These are phyloP conservation scores for Arthrobotrys iridis DNA, from an alignment of 2,329 filamentous ascomycete species.

Conservation along the genomic window DNA sequence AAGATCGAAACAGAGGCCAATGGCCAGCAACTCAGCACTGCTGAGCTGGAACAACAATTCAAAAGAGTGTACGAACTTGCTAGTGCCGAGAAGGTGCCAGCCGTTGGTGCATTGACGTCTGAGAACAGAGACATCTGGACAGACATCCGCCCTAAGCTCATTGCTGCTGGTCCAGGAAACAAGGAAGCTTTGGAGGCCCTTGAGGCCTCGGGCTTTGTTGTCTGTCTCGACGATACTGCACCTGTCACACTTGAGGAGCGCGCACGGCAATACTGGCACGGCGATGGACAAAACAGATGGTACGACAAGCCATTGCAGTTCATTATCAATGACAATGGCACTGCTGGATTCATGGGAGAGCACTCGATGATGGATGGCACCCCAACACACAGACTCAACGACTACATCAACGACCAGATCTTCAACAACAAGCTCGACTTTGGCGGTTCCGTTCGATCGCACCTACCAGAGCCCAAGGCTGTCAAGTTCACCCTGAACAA, in stretches of 20 bases:
- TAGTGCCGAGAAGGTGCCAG: conserved; percentile 67
- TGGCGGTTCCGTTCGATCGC: conserved; percentile 78
- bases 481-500: conserved; percentile 81
- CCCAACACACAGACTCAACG: conserved; percentile 94
- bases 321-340: conserved; percentile 97
- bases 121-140: conserved; percentile 96
- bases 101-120: conserved; percentile 85
- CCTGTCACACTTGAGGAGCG: conserved; percentile 96
- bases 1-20: conserved; percentile 84
- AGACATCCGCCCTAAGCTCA: conserved; percentile 70
- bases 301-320: conserved; percentile 98
- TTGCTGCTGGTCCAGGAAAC: conserved; percentile 81
- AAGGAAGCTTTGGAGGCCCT: conserved; percentile 79
- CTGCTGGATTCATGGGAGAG: conserved; percentile 96
- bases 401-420: conserved; percentile 90
- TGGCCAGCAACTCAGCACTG: conserved; percentile 85
- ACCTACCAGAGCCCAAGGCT: conserved; percentile 80
- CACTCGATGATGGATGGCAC: conserved; percentile 99
- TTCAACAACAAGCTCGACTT: conserved; percentile 95
- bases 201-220: conserved; percentile 86
- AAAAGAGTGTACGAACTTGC: conserved; percentile 81
- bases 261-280: conserved; percentile 96
- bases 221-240: conserved; percentile 90
- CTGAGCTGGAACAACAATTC: conserved; percentile 92
- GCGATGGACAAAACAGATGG: conserved; percentile 94